Base-by-base conservation (phyloP, 257 asterid species). In the Jacaranda copaia region DNA sequence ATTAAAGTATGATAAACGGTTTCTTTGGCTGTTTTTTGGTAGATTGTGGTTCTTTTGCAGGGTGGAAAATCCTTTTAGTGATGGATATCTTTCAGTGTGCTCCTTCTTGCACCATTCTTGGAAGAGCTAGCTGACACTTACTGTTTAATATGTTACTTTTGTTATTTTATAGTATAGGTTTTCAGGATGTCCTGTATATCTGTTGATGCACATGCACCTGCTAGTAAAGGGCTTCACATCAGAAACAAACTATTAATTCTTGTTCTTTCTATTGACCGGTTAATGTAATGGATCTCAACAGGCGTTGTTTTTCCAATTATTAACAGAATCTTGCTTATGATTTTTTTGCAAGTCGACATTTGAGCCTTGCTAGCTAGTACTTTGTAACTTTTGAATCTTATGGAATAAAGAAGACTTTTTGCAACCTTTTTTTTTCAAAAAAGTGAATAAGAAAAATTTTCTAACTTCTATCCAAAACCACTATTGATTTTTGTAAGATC, bases 1-100 rank as follows among this genome's bases (percentile, higher is more conserved):
- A 93, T 96, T 73, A 91, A 85, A 84, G 99, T 96, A 90, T 76
- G 90, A 46, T 3, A 20, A n/a, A 72, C 68, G 72, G 57, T 42
- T 70, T 35, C 19, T 61, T 52, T 55, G 60, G 43, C 69, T 58
- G 61, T 38, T 72, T 39, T 49, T 79, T 69, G 20, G 49, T 75
- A 61, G 52, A 49, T 53, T 67, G 16, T 2, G 60, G 32, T 16
- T 19, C 32, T 46, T 65, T 20, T 62, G n/a, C 32, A 49, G 72
- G 2, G 32, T 25, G 32, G 32, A 2, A 25, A 25, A 25, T 25
- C 32, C 32, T 25, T 25, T 25, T 25, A 25, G 32, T 25, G 32
- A 25, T 25, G 32, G 32, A 25, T 42, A 45, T 72, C 40, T 42
- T 8, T 77, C 43, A 57, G 0, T 71, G 49, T 74, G 68, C 52